Conservation (phyloP, 129 eudicot genomes). For the Chrysanthemum makinoi region DNA sequence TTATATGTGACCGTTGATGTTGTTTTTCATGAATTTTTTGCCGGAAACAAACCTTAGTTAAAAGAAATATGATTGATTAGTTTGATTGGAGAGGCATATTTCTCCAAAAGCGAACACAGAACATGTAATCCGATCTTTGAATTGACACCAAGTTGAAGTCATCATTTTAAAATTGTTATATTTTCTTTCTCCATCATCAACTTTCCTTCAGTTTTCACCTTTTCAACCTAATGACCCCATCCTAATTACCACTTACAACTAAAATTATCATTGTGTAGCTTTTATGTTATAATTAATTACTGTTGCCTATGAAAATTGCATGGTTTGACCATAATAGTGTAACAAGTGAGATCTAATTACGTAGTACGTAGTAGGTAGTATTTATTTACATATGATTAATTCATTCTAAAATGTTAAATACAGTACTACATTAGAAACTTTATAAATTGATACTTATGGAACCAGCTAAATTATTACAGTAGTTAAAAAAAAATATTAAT, state of each 20-base stretch:
- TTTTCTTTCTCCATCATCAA: slow-evolving; percentile 24
- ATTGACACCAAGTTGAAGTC: slow-evolving; percentile 27
- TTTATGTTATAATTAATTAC: slow-evolving; percentile 10
- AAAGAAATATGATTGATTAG: slow-evolving; percentile 5
- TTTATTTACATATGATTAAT: too few species aligned
- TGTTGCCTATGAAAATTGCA: not conserved
- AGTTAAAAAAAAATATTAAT: too few species aligned
- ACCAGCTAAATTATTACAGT: too few species aligned
- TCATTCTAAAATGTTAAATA: too few species aligned
- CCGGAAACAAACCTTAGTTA: not conserved
- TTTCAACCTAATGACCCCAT: slow-evolving; percentile 22
- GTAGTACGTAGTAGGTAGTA: too few species aligned
- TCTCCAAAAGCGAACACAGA: slow-evolving; percentile 32
- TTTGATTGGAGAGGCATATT: slow-evolving; percentile 9
- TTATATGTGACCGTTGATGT: too few species aligned
- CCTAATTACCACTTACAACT: slow-evolving; percentile 17
- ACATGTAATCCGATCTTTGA: slow-evolving; percentile 32
- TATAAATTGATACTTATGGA: too few species aligned
- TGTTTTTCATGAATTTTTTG: too few species aligned
- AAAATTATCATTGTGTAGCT: slow-evolving; percentile 18
- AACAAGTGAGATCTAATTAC: not conserved
- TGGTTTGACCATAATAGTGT: slow-evolving; percentile 16
- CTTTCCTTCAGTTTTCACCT: slow-evolving; percentile 20
- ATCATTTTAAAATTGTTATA: slow-evolving; percentile 30
- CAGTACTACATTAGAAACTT: too few species aligned